phyloP scores from a whole-genome alignment of 371 early-diverging fungal genomes.

The Mucor saturninus region DNA sequence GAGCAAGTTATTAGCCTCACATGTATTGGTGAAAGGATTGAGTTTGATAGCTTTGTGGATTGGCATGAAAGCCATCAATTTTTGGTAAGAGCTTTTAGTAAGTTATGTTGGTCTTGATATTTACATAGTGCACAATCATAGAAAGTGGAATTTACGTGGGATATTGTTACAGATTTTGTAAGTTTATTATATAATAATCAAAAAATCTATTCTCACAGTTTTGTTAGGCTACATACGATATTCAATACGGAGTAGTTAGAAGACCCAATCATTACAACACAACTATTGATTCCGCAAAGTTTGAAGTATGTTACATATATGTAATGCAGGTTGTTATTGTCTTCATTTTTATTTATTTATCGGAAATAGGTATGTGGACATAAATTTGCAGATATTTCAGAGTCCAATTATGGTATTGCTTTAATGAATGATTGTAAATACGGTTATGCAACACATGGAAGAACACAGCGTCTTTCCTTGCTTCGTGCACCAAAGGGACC shows the following conservation, averaged over 20 bases:
- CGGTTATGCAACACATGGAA: conserved; percentile 83
- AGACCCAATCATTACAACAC: conserved; percentile 96
- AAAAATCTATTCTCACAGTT: not conserved
- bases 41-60: conserved; percentile 84
- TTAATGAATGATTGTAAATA: conserved; percentile 94
- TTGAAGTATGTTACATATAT: conserved; percentile 36
- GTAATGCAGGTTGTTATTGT: too few relatives aligned
- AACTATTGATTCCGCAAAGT: conserved; percentile 87
- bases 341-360: too few relatives aligned
- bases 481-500: conserved; percentile 89
- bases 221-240: conserved; percentile 88
- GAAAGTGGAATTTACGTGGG: conserved; percentile 93
- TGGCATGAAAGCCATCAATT: conserved; percentile 94
- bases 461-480: conserved; percentile 83
- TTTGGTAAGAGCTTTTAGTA: conserved; percentile 49
- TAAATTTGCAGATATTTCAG: conserved; percentile 93
- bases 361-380: conserved; percentile 75
- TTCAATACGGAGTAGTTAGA: conserved; percentile 90
- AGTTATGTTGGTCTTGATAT: not conserved
- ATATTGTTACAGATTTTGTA: conserved; percentile 77
- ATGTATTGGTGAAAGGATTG: conserved; percentile 67
- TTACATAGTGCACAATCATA: conserved; percentile 15
- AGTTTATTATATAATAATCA: conserved; percentile 1
- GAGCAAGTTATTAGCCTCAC: conserved; percentile 78
- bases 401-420: conserved; percentile 93